Base-by-base conservation (phyloP, 495 filamentous ascomycete species). In the Pyronema domesticum region DNA sequence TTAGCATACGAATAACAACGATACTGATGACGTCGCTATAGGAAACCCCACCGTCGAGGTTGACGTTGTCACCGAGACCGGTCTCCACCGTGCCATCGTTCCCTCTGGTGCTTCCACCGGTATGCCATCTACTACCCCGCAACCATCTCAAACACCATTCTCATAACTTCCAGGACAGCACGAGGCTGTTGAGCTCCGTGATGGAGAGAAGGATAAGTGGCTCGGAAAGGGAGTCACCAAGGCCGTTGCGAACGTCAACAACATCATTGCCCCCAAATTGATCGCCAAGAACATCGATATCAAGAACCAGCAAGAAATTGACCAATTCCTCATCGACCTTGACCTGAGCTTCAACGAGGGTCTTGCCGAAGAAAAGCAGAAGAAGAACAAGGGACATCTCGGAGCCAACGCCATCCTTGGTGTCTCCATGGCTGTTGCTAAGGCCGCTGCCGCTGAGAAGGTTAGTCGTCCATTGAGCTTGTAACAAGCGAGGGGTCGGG, bases 381-480 rank as follows among this genome's bases (percentile, higher is more conserved):
- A 1, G 2, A 30, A 30, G 23, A 30, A 30, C 23, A 99, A 99
- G 85, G 85, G 80, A 64, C 94, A 89, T 67, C 79, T 96, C 37
- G 93, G 93, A 73, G 93, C 93, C 73, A 99, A 99, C 68, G 93
- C 93, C 71, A 95, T 99, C 68, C 80, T 99, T 46, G 93, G 91
- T 75, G 93, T 96, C 71, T 82, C 76, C 71, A 74, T 99, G 73
- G 93, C 89, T 55, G 76, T 96, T 68, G 89, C 93, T 65, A 99
- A 99, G 81, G 93, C 93, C 59, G 91, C 86, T 62, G 91, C 91
- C 65, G 91, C 91, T 67, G 88, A 95, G 82, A 99, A 99, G 83
- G 74, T 75, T 57, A 54, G 60, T 57, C 23, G 35, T 11, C 30
- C 48, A 51, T n/a, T 36, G 17, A 43, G 13, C 39, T 17, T 43